Conservation (phyloP, 75 land plant genomes). For the Ceratopteris richardii region DNA sequence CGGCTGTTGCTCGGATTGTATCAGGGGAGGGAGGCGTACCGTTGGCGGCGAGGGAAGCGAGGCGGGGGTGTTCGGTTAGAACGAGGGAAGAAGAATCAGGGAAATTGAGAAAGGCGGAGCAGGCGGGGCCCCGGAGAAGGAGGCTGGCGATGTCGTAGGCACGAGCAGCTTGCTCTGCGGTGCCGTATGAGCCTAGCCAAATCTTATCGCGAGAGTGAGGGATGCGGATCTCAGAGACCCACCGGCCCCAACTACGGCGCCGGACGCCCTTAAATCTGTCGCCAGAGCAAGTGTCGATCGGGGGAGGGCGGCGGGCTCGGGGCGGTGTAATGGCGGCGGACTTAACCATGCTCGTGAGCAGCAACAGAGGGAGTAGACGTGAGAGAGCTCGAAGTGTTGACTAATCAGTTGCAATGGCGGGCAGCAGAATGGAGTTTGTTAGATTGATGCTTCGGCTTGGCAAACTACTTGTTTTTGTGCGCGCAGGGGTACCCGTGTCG, state of each 20-base stretch:
- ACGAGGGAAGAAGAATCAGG: not conserved
- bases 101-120: not conserved
- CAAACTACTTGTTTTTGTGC: too few relatives aligned
- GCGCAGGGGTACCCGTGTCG: too few relatives aligned
- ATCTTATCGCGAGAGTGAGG: constrained; percentile 4
- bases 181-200: constrained; percentile 10
- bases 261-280: constrained; percentile 9
- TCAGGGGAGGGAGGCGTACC: not conserved
- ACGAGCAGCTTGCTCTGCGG: constrained; percentile 6
- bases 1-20: constrained; percentile 3
- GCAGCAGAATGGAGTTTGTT: too few relatives aligned
- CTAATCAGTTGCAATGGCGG: too few relatives aligned
- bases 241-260: constrained; percentile 9
- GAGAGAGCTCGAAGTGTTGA: too few relatives aligned
- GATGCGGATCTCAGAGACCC: constrained; percentile 10
- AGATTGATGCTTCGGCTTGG: too few relatives aligned
- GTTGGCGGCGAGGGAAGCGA: not conserved
- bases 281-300: too few relatives aligned
- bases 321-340: too few relatives aligned
- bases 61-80: not conserved
- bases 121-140: constrained; percentile 1
- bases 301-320: too few relatives aligned
- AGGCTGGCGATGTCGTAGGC: constrained; percentile 8
- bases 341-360: too few relatives aligned
- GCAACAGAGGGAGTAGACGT: too few relatives aligned